Conservation (phyloP, 1,284 basidiomycete genomes). For the Tylopilus sp. region DNA sequence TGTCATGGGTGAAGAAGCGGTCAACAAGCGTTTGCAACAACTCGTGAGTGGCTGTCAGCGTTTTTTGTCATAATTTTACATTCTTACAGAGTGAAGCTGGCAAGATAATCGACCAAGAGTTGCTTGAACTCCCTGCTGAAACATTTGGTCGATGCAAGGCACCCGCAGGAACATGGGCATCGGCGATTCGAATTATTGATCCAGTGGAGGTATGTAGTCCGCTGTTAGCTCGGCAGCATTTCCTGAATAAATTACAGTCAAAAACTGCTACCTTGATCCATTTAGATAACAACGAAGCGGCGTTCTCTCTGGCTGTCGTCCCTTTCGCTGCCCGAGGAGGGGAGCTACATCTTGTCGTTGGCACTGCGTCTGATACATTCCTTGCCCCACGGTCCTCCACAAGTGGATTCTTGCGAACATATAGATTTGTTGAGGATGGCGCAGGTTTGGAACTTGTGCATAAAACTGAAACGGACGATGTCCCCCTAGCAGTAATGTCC, state of each 20-base stretch:
- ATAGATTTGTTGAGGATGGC: slow-evolving; percentile 82
- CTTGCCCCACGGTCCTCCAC: slow-evolving; percentile 83
- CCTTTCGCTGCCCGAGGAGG: slow-evolving; percentile 77
- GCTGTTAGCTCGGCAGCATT: background rate
- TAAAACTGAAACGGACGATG: slow-evolving; percentile 96
- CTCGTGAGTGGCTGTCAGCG: slow-evolving; percentile 50
- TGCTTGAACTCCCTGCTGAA: slow-evolving; percentile 74
- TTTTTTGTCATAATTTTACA: slow-evolving; percentile 2
- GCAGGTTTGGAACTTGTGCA: slow-evolving; percentile 82
- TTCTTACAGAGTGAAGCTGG: slow-evolving; percentile 54
- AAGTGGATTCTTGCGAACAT: slow-evolving; percentile 87
- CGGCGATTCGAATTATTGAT: slow-evolving; percentile 89
- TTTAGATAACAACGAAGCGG: slow-evolving; percentile 92
- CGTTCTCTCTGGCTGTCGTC: slow-evolving; percentile 89
- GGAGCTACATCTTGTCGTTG: slow-evolving; percentile 87
- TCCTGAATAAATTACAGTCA: slow-evolving; percentile 41
- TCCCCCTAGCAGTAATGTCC: slow-evolving; percentile 82
- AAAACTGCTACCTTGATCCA: slow-evolving; percentile 74
- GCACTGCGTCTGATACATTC: slow-evolving; percentile 85
- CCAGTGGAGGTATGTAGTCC: slow-evolving; percentile 64
- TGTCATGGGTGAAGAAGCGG: slow-evolving; percentile 71
- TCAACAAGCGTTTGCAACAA: slow-evolving; percentile 63
- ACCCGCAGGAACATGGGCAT: slow-evolving; percentile 91
- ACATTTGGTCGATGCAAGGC: slow-evolving; percentile 86
- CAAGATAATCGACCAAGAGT: slow-evolving; percentile 67